A percentile compares a stretch with the other conserved stretches of the same genome.
These are phyloP conservation scores for Ophiocordyceps robertsii DNA, from an alignment of 2,329 filamentous ascomycete species.

Conservation along the genomic window DNA sequence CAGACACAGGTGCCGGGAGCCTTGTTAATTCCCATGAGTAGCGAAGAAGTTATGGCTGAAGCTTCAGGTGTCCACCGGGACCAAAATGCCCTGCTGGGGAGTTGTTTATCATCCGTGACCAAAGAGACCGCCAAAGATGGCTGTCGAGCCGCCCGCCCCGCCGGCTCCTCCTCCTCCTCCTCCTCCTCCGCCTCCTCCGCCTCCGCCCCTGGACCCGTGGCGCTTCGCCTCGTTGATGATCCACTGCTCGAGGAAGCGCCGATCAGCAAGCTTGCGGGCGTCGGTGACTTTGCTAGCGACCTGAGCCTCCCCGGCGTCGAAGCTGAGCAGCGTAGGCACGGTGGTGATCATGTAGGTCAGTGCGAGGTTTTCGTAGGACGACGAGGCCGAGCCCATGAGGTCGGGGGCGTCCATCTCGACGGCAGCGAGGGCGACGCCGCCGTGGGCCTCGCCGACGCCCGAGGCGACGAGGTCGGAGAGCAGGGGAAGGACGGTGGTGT, in stretches of 20 bases:
- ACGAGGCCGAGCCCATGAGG: slow-evolving; percentile 25
- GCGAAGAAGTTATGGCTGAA: too few relatives aligned
- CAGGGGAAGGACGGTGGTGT: slow-evolving; percentile 30
- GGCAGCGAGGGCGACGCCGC: slow-evolving; percentile 38
- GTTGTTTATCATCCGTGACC: slow-evolving; percentile 13
- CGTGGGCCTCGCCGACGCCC: slow-evolving; percentile 39
- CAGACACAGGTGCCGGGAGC: too few relatives aligned
- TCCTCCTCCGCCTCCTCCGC: slow-evolving; percentile 22
- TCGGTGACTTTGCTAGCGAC: slow-evolving; percentile 34
- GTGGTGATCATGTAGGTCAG: slow-evolving; percentile 44
- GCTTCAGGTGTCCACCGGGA: too few relatives aligned
- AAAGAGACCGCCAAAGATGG: slow-evolving; percentile 27
- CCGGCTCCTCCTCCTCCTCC: slow-evolving; percentile 20
- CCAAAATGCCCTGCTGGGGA: too few relatives aligned
- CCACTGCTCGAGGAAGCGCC: slow-evolving; percentile 38
- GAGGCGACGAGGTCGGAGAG: slow-evolving; percentile 32
- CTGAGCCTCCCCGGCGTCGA: slow-evolving; percentile 41
- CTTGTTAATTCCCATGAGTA: too few relatives aligned
- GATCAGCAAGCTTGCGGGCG: slow-evolving; percentile 32
- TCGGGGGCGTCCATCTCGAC: slow-evolving; percentile 46
- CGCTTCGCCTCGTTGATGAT: slow-evolving; percentile 34
- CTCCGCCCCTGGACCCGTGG: slow-evolving; percentile 29
- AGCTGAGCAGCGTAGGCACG: slow-evolving; percentile 43
- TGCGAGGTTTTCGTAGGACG: slow-evolving; percentile 23
- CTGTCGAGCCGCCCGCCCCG: slow-evolving; percentile 9